Percentiles rank a stretch among this genome's conserved stretches.
These are phyloP conservation scores for Friedmanniomyces simplex DNA, from an alignment of 495 filamentous ascomycete genomes.

Conservation along the genomic window DNA sequence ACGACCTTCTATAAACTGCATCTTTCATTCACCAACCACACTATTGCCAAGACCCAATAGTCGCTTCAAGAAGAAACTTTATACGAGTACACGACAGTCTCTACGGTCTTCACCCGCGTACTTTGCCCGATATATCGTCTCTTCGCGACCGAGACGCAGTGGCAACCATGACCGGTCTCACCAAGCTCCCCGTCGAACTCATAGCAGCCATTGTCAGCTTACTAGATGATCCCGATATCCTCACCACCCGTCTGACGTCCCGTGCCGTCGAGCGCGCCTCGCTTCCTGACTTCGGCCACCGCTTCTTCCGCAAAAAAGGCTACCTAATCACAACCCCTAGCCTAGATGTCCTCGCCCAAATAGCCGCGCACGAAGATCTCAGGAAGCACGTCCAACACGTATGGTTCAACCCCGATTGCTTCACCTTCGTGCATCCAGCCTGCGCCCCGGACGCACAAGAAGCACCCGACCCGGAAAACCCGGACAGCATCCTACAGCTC, in stretches of 20 bases:
- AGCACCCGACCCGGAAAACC: background rate
- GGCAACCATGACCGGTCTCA: background rate
- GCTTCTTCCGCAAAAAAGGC: slow-evolving; percentile 22
- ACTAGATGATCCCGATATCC: slow-evolving; percentile 1
- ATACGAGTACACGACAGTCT: no score
- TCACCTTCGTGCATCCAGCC: slow-evolving; percentile 7
- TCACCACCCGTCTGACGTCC: slow-evolving; percentile 3
- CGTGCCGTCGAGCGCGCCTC: slow-evolving; percentile 1
- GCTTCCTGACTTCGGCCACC: slow-evolving; percentile 10
- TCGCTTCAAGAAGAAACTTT: background rate
- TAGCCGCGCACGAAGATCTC: slow-evolving; percentile 8
- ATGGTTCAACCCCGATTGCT: slow-evolving; percentile 22
- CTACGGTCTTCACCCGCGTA: no score
- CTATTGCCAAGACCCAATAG: background rate
- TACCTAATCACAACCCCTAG: slow-evolving; percentile 12
- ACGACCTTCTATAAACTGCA: no score
- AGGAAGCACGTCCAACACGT: slow-evolving; percentile 16
- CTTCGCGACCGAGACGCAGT: background rate
- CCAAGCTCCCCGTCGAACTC: slow-evolving; percentile 14
- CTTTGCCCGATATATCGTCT: no score
- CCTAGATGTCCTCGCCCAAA: slow-evolving; percentile 4
- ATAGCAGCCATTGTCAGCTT: slow-evolving; percentile 9
- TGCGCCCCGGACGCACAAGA: slow-evolving; percentile 7
- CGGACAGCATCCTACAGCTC: background rate
- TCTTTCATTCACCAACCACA: no score